Conservation (phyloP, 2,329 filamentous ascomycete species). For the Pseudogymnoascus sp. region DNA sequence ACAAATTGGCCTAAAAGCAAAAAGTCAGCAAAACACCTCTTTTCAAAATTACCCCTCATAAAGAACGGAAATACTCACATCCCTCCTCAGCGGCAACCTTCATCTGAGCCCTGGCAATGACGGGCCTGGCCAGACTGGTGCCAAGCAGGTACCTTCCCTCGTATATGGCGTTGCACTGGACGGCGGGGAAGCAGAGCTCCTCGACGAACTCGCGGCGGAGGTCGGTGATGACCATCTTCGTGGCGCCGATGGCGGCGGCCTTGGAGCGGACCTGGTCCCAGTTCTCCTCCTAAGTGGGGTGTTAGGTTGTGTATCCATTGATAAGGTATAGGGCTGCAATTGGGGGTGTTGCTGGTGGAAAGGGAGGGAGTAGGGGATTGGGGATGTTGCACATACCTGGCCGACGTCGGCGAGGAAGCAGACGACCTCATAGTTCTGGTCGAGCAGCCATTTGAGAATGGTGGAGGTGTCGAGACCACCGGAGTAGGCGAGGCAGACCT, state of each 20-base stretch:
- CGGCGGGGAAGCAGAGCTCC: conserved; percentile 70
- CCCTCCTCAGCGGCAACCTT: conserved; percentile 54
- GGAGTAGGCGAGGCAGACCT: conserved; percentile 37
- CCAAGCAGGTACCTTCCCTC: conserved; percentile 59
- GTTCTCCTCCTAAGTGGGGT: neutral
- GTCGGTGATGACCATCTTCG: conserved; percentile 43
- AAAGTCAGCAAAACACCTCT: neutral
- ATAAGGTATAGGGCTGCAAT: conserved; percentile 10
- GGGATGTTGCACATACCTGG: conserved; percentile 44
- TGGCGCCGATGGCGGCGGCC: conserved; percentile 42
- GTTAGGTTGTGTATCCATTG: neutral
- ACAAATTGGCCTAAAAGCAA: neutral
- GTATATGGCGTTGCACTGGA: conserved; percentile 66
- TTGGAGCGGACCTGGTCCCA: conserved; percentile 62
- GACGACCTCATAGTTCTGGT: conserved; percentile 40
- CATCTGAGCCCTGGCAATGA: conserved; percentile 62
- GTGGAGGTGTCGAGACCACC: conserved; percentile 39
- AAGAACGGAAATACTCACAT: conserved; percentile 33
- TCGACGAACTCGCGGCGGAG: conserved; percentile 70
- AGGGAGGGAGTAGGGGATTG: neutral
- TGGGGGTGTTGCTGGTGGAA: neutral
- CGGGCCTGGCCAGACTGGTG: conserved; percentile 58
- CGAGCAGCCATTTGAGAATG: conserved; percentile 39
- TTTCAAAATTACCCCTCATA: neutral
- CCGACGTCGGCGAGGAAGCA: conserved; percentile 62